Base-by-base conservation (phyloP, 352 stramenopile genomes). In the Phytophthora pistaciae region DNA sequence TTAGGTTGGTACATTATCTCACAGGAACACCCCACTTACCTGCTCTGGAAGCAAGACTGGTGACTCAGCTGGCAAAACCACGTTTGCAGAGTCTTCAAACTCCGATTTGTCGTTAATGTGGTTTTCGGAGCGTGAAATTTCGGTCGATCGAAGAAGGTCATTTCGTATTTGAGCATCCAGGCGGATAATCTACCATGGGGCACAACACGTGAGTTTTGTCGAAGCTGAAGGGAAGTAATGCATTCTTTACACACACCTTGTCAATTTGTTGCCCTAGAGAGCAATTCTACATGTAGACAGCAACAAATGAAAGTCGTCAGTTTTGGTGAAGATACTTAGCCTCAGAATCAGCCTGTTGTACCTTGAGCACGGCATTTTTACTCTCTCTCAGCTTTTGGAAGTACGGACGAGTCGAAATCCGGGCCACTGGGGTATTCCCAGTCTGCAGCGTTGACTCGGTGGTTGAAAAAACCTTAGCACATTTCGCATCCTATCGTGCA, bases 131-230 rank as follows among this genome's bases (percentile, higher is more conserved):
- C 57, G 46, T 27, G 64, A 49, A 25, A 53, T 64, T 46, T 59
- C 46, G 56, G 54, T 77, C 27, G 70, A 78, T 50, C 59, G 50
- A 29, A 92, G 64, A 25, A 92, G 71, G 25, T 86, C 52, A 9
- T 85, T 70, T 0, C 80, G 74, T n/a, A 68, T 70, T 40, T 85
- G 70, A 1, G 71, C 69, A 21, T 90, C 83, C 20, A 58, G 64
- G 18, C 61, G 77, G 21, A 90, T 31, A 3, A 52, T 68, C 73
- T 84, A 44, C 5, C 14, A 54, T 31, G 21, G 5, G 1, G 5
- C 25, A 54, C 7, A 36, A 53, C 14, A 20, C 48, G 48, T 44
- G 36, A 27, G 58, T 7, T 13, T 44, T 38, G 27, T 56, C 6
- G 57, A 33, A 8, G 42, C 33, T 57, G 20, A 56, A 18, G 1